phyloP scores from a whole-genome alignment of 352 stramenopile genomes.

The Phytophthora podocarpi region DNA sequence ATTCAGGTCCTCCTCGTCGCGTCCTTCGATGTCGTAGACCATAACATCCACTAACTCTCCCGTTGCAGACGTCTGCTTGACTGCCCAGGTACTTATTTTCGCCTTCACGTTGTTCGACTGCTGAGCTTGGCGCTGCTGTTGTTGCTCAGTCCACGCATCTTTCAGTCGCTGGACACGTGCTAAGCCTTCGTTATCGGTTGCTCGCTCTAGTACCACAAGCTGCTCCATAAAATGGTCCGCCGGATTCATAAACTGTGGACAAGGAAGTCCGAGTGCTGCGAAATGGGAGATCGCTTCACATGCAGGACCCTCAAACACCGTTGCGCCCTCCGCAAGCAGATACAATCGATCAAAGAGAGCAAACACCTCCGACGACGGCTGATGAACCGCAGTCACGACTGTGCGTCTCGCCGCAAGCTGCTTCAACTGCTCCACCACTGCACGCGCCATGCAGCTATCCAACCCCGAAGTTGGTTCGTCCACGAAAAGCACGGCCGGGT shows the following conservation, averaged over 20 bases:
- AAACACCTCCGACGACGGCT: no score
- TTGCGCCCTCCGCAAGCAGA: slow-evolving; percentile 39
- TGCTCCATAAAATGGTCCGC: slow-evolving; percentile 57
- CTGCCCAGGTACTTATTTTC: background rate
- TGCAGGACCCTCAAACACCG: slow-evolving; percentile 42
- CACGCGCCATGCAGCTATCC: slow-evolving; percentile 52
- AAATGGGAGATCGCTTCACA: slow-evolving; percentile 40
- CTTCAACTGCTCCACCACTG: slow-evolving; percentile 48
- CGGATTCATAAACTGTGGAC: slow-evolving; percentile 51
- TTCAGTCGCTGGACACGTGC: slow-evolving; percentile 37
- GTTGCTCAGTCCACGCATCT: slow-evolving; percentile 24
- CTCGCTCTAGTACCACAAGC: slow-evolving; percentile 45
- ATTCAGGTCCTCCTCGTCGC: slow-evolving; percentile 9
- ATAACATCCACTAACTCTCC: slow-evolving; percentile 24
- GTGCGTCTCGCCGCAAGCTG: slow-evolving; percentile 77
- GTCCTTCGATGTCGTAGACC: slow-evolving; percentile 31
- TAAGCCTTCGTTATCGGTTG: slow-evolving; percentile 35
- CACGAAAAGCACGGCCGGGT: slow-evolving; percentile 77
- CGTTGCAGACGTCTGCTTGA: background rate
- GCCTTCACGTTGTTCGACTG: background rate
- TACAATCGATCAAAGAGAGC: slow-evolving; percentile 46
- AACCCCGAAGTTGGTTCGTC: slow-evolving; percentile 77
- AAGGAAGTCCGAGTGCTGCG: slow-evolving; percentile 30
- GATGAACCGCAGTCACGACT: slow-evolving; percentile 84
- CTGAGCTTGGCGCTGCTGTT: slow-evolving; percentile 6